Base-by-base conservation (phyloP, 495 filamentous ascomycete genomes). In the Penicillium canariense region DNA sequence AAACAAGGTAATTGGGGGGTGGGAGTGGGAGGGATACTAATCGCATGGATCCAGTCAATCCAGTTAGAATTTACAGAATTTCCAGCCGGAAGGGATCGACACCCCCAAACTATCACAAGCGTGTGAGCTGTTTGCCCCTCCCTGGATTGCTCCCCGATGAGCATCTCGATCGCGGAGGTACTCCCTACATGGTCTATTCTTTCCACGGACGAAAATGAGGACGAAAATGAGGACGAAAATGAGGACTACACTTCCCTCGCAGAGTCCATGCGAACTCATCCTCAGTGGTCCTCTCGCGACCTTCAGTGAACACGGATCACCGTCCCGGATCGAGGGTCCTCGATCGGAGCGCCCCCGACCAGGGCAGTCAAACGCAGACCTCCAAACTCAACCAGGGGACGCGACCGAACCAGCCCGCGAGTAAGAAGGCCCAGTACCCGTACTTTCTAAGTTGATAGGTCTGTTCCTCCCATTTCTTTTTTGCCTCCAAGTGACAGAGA, bases 41-140 rank as follows among this genome's bases (percentile, higher is more conserved):
- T 42, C 20, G 38, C 38, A 14, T 42, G 5, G 23, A 20, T 27
- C 43, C 43, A 46, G 43, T 46, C n/a, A 46, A 20, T 27, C 43
- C 43, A 46, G 43, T 46, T 7, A 46, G 43, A 27, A 31, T 17
- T 31, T 26, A 20, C 43, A 15, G 38, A 4, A 28, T 46, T 30
- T 46, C 30, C 46, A 48, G 8, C 45, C 45, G 11, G 32, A 4
- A 49, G 54, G 26, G 63, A 66, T 66, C 63, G 63, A 58, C 63
- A 52, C 28, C 38, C 18, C 52, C 7, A 15, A 18, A 44, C 28
- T n/a, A 28, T 59, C 30, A 30, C 11, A 30, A 5, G 18, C 28
- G 45, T 48, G 30, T 54, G 48, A 44, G 42, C 53, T 58, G 59
- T 61, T 63, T 66, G 63, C 64, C 61, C 58, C 61, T 61, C 60